Base-by-base conservation (phyloP, 2,329 filamentous ascomycete genomes). In the Ceratocystis huliohia region DNA sequence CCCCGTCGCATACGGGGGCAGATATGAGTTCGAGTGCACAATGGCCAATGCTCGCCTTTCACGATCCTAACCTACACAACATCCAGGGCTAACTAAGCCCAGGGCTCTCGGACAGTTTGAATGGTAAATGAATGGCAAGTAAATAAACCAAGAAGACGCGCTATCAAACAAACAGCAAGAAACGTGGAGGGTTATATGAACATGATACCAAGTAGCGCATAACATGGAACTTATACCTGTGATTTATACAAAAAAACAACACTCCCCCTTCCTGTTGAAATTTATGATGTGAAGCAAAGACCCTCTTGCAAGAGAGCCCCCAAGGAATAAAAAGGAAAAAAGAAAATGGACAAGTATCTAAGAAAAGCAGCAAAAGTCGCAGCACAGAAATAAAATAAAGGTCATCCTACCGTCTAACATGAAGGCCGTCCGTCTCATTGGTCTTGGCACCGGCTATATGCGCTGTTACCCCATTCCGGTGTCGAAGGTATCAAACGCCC, bases 31-130 rank as follows among this genome's bases (percentile, higher is more conserved):
- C 37, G 22, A 17, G 33, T 6, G 8, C 56, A 7, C 57, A 50
- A 22, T 63, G 61, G 65, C 65, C 65, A 30, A 45, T 66, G 46
- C 48, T 63, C 25, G 61, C 56, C 13, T 61, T 53, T 37, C 33
- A 44, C 53, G 28, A 59, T 59, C 53, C 53, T n/a, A 59, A 59
- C 53, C 53, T 59, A 33, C 17, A 59, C 17, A 33, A 25, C 6
- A 25, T 5, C 13, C 4, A 13, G 15, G 8, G 8, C 25, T 53
- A 53, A 53, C 25, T 53, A 53, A 53, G 15, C 48, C 25, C 7
- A 6, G 17, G 6, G n/a, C 46, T n/a, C 10, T n/a, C 7, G 17
- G 13, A 20, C 45, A 41, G 8, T 13, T 41, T 10, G 37, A 3
- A 41, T 41, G 37, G 10, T 41, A 41, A 41, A 33, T 7, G 30